Evolutionary conservation across 2,329 filamentous ascomycete species (phyloP).

Genomic region (Ceratocystis destructans): DNA sequence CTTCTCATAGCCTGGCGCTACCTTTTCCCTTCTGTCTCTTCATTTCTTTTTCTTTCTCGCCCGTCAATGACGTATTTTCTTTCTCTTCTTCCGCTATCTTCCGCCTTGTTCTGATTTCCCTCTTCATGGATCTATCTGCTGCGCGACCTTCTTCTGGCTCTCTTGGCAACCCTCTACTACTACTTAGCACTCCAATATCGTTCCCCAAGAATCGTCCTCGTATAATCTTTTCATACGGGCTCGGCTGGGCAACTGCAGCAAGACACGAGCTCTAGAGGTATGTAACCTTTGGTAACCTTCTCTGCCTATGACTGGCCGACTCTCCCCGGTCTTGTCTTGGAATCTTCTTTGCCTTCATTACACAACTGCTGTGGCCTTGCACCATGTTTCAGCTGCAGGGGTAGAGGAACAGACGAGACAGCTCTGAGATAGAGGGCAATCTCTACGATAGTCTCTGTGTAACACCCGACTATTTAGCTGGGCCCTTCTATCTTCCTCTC

Average conservation of each 20-base stretch:
- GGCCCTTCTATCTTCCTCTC: background rate
- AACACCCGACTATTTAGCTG: background rate
- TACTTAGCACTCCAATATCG: background rate
- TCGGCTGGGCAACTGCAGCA: constrained; percentile 1
- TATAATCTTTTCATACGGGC: background rate
- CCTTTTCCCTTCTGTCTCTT: background rate
- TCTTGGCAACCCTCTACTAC: background rate
- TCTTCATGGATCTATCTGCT: background rate
- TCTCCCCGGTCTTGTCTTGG: background rate
- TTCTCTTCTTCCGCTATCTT: background rate
- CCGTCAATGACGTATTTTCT: background rate
- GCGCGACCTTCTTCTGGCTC: background rate
- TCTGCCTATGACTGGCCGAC: background rate
- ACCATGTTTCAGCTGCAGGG: constrained; percentile 12
- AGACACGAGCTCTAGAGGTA: constrained; percentile 6
- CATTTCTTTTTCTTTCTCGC: background rate
- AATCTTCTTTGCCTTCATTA: constrained; percentile 6
- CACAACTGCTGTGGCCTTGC: background rate
- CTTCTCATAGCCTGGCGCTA: constrained; percentile 15
- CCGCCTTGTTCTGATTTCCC: background rate
- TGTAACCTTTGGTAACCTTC: background rate
- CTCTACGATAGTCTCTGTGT: background rate
- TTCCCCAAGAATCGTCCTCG: background rate
- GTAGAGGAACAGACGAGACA: constrained; percentile 4
- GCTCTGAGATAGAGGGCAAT: background rate